These are phyloP conservation scores for Aegle marmelos DNA, from an alignment of 345 rosid genomes.

Conservation along the genomic window DNA sequence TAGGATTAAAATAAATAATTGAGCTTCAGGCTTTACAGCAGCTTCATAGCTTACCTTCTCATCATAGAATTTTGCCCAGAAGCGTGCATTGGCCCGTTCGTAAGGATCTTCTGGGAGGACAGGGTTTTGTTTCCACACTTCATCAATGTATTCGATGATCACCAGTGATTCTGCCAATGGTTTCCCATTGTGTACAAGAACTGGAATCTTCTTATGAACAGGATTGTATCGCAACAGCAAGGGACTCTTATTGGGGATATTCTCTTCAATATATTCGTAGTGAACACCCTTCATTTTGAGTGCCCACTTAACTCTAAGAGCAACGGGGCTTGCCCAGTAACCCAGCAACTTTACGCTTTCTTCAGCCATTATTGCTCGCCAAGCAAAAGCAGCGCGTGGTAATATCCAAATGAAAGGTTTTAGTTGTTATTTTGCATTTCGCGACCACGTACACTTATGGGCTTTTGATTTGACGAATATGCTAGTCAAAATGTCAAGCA, in stretches of 20 bases:
- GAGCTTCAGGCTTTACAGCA: not conserved
- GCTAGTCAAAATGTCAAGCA: too few species aligned
- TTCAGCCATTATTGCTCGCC: slow-evolving; percentile 6
- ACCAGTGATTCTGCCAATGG: slow-evolving; percentile 29
- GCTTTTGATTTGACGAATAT: too few species aligned
- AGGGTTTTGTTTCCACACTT: slow-evolving; percentile 21
- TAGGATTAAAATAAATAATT: not conserved
- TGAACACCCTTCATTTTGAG: slow-evolving; percentile 27
- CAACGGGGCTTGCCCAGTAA: slow-evolving; percentile 27
- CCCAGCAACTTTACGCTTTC: slow-evolving; percentile 24
- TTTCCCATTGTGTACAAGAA: slow-evolving; percentile 28
- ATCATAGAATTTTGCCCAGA: slow-evolving; percentile 34
- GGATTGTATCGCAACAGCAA: slow-evolving; percentile 32
- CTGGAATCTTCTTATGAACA: slow-evolving; percentile 25
- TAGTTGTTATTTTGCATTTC: not conserved
- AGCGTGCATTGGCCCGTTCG: slow-evolving; percentile 24
- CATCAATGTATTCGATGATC: slow-evolving; percentile 31
- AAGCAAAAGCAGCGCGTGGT: not conserved
- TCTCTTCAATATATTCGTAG: slow-evolving; percentile 29
- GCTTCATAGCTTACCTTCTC: slow-evolving; percentile 23
- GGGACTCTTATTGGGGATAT: slow-evolving; percentile 28
- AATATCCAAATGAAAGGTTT: not conserved
- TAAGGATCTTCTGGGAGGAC: slow-evolving; percentile 28
- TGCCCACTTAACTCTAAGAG: slow-evolving; percentile 25
- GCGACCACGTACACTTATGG: not conserved